Base-by-base conservation (phyloP, 352 stramenopile species). In the Phytophthora sp. region DNA sequence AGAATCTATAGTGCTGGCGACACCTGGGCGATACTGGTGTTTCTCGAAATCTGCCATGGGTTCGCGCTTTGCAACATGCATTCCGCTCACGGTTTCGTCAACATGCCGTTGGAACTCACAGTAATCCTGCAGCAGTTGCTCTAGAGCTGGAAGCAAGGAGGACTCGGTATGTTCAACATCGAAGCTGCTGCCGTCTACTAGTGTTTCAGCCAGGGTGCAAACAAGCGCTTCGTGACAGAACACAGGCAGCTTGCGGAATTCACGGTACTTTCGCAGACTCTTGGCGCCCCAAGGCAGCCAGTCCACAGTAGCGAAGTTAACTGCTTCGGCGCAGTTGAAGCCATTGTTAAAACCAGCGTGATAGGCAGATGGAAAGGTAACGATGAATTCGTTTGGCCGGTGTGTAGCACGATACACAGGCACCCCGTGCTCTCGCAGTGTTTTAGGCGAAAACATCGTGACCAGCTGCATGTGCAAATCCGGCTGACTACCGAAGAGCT, bases 301-400 rank as follows among this genome's bases (percentile, higher is more conserved):
- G 54, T 96, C 89, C 21, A 94, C 51, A 0, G 89, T 95, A 2
- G 91, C 91, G 63, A 97, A 97, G 53, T 97, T 97, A 3, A 96
- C 90, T 5, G 91, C 91, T 57, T 97, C 91, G 2, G 87, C 91
- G 43, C 90, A 91, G 45, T 97, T 99, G 44, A 99, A 98, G 7
- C 97, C 98, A 39, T 98, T 94, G 72, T 97, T 99, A 58, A 99
- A 99, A 9, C 98, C 98, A 32, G 87, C 90, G 67, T 99, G 98
- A 64, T 99, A 99, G 0, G 97, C 89, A 4, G 95, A 96, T 41
- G 98, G 98, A 63, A 99, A 99, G 0, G 98, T 99, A 13, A 99
- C 93, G 26, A 99, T 94, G 72, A 99, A 99, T 70, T 99, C 94
- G 53, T 98, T 98, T 5, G 96, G 79, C n/a, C 96, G 59, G 63